A percentile compares a stretch with the other conserved stretches of the same genome.
Conservation (phyloP, 1,139 yeast genomes). For the Candida albicans region DNA sequence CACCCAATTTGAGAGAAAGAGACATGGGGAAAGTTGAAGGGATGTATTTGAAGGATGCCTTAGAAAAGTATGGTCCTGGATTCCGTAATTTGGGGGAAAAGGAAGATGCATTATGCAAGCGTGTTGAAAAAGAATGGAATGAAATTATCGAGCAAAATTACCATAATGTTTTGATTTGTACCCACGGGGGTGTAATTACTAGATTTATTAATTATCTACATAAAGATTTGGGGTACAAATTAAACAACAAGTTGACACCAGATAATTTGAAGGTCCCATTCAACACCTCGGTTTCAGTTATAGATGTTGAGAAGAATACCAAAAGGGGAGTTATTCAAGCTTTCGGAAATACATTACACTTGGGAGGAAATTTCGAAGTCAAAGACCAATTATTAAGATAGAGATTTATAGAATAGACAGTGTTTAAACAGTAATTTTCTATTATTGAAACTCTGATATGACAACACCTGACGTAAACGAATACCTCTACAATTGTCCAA, state of each 20-base stretch:
- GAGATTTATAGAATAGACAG: neutral
- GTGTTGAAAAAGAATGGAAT: constrained; percentile 55
- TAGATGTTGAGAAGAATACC: constrained; percentile 48
- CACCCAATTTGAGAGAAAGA: constrained; percentile 64
- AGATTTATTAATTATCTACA: constrained; percentile 52
- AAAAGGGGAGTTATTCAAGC: constrained; percentile 42
- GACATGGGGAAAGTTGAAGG: constrained; percentile 79
- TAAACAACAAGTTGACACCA: constrained; percentile 35
- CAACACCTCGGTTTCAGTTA: constrained; percentile 69
- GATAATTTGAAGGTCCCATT: constrained; percentile 60
- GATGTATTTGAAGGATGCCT: constrained; percentile 67
- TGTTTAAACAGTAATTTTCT: too few relatives aligned
- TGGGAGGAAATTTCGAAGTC: constrained; percentile 58
- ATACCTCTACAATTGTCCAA: too few relatives aligned
- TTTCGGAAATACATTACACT: constrained; percentile 64
- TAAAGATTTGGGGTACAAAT: constrained; percentile 33
- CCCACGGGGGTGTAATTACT: constrained; percentile 87
- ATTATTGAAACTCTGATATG: too few relatives aligned
- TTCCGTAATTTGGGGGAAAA: constrained; percentile 56
- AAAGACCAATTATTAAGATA: constrained; percentile 46
- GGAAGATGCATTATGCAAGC: constrained; percentile 40
- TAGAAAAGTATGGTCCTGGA: constrained; percentile 37
- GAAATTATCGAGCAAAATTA: constrained; percentile 35
- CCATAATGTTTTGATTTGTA: constrained; percentile 60
- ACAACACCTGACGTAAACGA: too few relatives aligned